Evolutionary conservation across 139 green algal species (phyloP).

Genomic region (Pleodorina starrii): DNA sequence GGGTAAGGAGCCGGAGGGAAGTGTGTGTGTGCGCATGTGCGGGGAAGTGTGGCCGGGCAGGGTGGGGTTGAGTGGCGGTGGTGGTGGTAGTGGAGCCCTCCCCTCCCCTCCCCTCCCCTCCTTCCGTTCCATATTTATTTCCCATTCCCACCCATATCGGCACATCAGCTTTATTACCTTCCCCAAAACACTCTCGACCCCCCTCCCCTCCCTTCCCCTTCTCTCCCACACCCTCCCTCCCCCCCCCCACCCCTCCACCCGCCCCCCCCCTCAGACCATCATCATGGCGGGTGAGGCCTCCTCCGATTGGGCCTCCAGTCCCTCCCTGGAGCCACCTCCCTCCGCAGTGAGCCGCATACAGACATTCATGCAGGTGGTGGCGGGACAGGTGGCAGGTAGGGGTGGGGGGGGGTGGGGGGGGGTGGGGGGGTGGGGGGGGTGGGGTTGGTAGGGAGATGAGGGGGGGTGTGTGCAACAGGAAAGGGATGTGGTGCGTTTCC

Average conservation of each 20-base stretch:
- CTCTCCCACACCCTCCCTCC: too few species aligned
- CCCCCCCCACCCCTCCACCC: background rate
- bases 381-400: background rate
- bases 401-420: background rate
- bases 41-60: too few species aligned
- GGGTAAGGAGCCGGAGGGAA: too few species aligned
- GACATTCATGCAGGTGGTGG: constrained; percentile 22
- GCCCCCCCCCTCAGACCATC: background rate
- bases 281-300: constrained; percentile 23
- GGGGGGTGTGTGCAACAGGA: background rate
- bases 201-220: too few species aligned
- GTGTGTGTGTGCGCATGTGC: too few species aligned
- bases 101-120: too few species aligned
- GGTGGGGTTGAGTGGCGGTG: too few species aligned
- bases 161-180: too few species aligned
- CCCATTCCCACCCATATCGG: background rate
- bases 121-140: background rate
- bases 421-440: background rate
- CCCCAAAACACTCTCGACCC: too few species aligned
- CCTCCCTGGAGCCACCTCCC: background rate
- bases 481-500: too few species aligned
- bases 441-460: background rate
- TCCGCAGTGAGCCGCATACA: background rate
- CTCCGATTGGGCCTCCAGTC: background rate
- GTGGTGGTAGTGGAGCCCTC: too few species aligned